phyloP scores from a whole-genome alignment of 495 filamentous ascomycete species.

The Cladorrhinum samala region DNA sequence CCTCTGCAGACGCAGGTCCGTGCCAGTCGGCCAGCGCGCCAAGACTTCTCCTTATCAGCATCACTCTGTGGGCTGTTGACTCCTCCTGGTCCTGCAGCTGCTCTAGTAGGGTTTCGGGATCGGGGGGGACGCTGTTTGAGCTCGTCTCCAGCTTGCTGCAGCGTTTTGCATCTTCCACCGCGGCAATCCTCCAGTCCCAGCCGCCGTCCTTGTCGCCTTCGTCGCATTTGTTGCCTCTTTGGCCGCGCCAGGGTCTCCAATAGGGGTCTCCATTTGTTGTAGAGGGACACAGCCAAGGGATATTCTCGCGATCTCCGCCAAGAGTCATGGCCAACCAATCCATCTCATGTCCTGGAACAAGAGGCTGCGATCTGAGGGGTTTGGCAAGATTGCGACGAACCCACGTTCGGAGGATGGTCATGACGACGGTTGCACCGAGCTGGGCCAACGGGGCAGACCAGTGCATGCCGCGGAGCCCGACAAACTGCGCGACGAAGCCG shows the following conservation, averaged over 20 bases:
- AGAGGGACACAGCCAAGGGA: not conserved
- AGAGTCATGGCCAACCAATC: not conserved
- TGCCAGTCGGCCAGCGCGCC: not conserved
- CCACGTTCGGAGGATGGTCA: constrained; percentile 42
- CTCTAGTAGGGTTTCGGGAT: too few relatives aligned
- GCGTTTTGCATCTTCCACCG: too few relatives aligned
- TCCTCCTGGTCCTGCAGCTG: too few relatives aligned
- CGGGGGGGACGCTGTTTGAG: too few relatives aligned
- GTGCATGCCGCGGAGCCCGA: constrained; percentile 45
- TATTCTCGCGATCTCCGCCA: not conserved
- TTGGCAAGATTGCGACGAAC: constrained; percentile 39
- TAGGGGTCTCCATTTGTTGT: not conserved
- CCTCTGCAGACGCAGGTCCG: not conserved
- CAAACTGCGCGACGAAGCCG: constrained; percentile 47
- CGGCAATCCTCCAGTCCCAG: too few relatives aligned
- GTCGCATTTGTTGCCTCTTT: too few relatives aligned
- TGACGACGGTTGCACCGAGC: constrained; percentile 39
- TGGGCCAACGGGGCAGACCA: constrained; percentile 44
- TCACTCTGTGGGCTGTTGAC: too few relatives aligned
- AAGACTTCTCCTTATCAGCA: not conserved
- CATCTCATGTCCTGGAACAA: not conserved
- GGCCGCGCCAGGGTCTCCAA: not conserved
- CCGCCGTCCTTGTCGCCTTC: too few relatives aligned
- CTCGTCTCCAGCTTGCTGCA: too few relatives aligned
- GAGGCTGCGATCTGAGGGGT: constrained; percentile 1